These are phyloP conservation scores for Malassezia nana DNA, from an alignment of 1,284 basidiomycete species.

Conservation along the genomic window DNA sequence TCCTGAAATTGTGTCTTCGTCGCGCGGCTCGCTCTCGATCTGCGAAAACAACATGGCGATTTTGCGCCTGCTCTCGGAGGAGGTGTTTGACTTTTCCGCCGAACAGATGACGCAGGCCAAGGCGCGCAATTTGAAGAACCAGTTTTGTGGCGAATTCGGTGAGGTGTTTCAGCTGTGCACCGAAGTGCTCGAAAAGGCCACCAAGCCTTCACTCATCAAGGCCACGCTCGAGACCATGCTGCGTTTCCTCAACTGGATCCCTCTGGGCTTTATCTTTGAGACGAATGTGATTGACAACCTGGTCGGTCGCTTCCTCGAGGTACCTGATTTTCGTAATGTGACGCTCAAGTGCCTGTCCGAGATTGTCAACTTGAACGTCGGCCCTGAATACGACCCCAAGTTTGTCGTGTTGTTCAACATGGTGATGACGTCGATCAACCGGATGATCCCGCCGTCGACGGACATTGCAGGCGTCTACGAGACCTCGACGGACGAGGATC, in stretches of 20 bases:
- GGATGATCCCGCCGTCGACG: slow-evolving; percentile 58
- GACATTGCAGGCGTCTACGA: slow-evolving; percentile 79
- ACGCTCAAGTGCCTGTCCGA: slow-evolving; percentile 97
- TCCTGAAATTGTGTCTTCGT: slow-evolving; percentile 91
- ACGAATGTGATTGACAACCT: slow-evolving; percentile 93
- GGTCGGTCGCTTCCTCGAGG: slow-evolving; percentile 83
- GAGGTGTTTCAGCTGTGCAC: slow-evolving; percentile 48
- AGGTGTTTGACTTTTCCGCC: slow-evolving; percentile 97
- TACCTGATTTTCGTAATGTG: slow-evolving; percentile 91
- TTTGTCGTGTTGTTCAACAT: slow-evolving; percentile 91
- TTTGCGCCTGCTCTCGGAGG: slow-evolving; percentile 90
- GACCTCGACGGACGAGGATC: slow-evolving; percentile 79
- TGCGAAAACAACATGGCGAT: slow-evolving; percentile 99
- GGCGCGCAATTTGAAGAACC: slow-evolving; percentile 90
- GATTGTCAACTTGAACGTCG: slow-evolving; percentile 72
- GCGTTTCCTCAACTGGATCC: slow-evolving; percentile 98
- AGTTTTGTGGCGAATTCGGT: slow-evolving; percentile 48
- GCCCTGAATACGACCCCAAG: slow-evolving; percentile 96
- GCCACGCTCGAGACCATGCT: slow-evolving; percentile 91
- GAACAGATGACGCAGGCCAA: slow-evolving; percentile 98
- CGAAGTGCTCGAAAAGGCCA: slow-evolving; percentile 94
- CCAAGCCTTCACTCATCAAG: slow-evolving; percentile 88
- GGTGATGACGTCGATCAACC: slow-evolving; percentile 48
- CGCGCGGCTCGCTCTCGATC: slow-evolving; percentile 85
- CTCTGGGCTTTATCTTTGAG: slow-evolving; percentile 96